Percentiles rank a stretch among this genome's conserved stretches.
Conservation (phyloP, 257 asterid species). For the Gentiana dahurica region DNA sequence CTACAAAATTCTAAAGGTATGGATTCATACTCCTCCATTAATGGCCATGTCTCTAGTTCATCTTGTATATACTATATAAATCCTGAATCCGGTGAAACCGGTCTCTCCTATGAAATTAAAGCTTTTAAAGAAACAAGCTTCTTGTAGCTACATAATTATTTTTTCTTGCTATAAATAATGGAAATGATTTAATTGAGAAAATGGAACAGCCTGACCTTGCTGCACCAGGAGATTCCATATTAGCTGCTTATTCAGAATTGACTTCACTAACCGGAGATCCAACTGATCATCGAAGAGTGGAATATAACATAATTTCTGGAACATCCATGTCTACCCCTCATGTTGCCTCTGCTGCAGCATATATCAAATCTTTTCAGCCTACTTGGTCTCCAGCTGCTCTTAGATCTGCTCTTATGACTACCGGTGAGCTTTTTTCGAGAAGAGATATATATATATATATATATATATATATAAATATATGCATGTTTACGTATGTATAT, state of each 20-base stretch:
- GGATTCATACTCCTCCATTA: background rate
- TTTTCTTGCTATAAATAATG: no score
- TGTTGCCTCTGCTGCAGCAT: constrained; percentile 69
- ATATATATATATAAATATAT: no score
- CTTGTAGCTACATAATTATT: no score
- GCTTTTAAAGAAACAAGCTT: no score
- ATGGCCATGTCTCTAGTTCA: background rate
- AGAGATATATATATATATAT: no score
- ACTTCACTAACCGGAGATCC: constrained; percentile 11
- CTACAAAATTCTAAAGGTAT: constrained; percentile 62
- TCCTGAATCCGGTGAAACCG: background rate
- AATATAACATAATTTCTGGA: constrained; percentile 49
- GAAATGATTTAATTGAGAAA: no score
- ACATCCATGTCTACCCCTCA: constrained; percentile 95
- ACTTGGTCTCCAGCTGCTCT: constrained; percentile 74
- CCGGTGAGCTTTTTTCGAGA: constrained; percentile 24
- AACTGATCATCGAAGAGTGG: constrained; percentile 27
- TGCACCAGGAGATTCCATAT: constrained; percentile 72
- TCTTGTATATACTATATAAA: background rate
- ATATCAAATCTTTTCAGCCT: constrained; percentile 62
- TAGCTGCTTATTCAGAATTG: constrained; percentile 49
- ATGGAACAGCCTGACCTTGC: constrained; percentile 61
- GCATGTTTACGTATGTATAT: no score
- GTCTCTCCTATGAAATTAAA: background rate
- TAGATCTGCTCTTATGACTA: constrained; percentile 85